These are phyloP conservation scores for Monosporascus ibericus DNA, from an alignment of 2,329 filamentous ascomycete genomes.

Conservation along the genomic window DNA sequence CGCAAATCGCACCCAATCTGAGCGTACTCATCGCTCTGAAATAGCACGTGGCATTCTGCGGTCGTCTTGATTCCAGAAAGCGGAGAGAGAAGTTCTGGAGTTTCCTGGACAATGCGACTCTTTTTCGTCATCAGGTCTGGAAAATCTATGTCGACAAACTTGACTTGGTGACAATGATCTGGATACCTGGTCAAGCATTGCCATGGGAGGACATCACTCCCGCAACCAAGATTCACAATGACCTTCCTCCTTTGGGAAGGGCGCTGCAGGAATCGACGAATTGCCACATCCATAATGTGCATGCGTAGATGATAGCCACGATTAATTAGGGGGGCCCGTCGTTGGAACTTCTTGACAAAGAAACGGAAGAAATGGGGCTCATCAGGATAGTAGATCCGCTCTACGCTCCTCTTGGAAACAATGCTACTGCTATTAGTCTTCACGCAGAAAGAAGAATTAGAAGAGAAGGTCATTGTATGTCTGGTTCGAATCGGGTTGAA, in stretches of 20 bases:
- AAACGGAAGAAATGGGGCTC: constrained; percentile 81
- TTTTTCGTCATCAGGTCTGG: constrained; percentile 74
- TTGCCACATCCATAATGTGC: constrained; percentile 70
- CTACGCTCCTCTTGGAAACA: constrained; percentile 88
- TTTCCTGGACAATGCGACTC: constrained; percentile 58
- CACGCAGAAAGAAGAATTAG: constrained; percentile 6
- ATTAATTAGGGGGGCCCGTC: constrained; percentile 84
- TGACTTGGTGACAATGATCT: constrained; percentile 47
- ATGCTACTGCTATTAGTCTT: constrained; percentile 90
- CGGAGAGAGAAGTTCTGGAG: constrained; percentile 50
- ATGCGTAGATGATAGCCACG: constrained; percentile 84
- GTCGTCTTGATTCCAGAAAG: constrained; percentile 38
- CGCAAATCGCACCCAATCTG: constrained; percentile 79
- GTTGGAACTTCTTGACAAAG: constrained; percentile 79
- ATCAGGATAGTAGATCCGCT: constrained; percentile 71
- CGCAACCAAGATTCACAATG: constrained; percentile 80
- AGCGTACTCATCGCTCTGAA: constrained; percentile 65
- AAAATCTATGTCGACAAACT: constrained; percentile 84
- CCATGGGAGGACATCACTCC: constrained; percentile 85
- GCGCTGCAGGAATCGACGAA: constrained; percentile 64
- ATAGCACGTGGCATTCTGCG: constrained; percentile 42
- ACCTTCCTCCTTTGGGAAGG: constrained; percentile 55
- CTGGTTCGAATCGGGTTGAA: constrained; percentile 6
- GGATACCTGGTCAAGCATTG: constrained; percentile 67
- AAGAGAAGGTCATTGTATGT: not conserved